Evolutionary conservation across 176 grass and related monocot species (phyloP).

Genomic region (Dendrocalamus sinicus): DNA sequence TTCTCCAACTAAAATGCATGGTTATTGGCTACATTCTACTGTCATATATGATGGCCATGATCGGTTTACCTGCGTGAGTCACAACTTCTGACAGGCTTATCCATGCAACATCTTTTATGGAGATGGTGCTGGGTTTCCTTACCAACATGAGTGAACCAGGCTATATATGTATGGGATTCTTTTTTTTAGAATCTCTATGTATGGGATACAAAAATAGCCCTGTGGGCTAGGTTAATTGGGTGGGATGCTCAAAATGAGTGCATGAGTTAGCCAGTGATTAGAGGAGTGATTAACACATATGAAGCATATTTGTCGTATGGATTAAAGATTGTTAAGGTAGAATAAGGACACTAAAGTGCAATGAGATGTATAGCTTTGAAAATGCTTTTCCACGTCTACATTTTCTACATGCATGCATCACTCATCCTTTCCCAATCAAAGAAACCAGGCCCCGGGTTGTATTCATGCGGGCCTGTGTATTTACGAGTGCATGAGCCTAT

Average conservation of each 20-base stretch:
- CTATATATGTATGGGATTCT: too few species aligned
- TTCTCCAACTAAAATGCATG: not conserved
- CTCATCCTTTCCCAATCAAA: not conserved
- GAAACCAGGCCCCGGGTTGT: not conserved
- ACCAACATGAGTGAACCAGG: not conserved
- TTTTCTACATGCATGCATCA: not conserved
- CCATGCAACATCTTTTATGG: not conserved
- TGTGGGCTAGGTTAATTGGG: not conserved
- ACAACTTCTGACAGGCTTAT: not conserved
- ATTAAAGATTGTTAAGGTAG: too few species aligned
- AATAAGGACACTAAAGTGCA: too few species aligned
- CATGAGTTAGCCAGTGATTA: not conserved
- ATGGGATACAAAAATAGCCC: not conserved
- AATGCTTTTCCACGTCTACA: not conserved
- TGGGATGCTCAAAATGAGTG: not conserved
- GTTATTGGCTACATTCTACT: not conserved
- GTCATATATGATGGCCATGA: not conserved
- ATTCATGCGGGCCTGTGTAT: not conserved
- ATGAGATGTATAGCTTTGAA: not conserved
- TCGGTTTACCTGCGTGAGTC: not conserved
- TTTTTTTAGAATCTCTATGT: too few species aligned
- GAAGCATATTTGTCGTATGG: not conserved
- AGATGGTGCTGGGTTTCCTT: not conserved
- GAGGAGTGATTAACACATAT: not conserved
- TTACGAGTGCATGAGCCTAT: not conserved